Percentiles rank a stretch among this genome's conserved stretches.
Conservation (phyloP, 257 asterid species). For the Paulownia fortunei region DNA sequence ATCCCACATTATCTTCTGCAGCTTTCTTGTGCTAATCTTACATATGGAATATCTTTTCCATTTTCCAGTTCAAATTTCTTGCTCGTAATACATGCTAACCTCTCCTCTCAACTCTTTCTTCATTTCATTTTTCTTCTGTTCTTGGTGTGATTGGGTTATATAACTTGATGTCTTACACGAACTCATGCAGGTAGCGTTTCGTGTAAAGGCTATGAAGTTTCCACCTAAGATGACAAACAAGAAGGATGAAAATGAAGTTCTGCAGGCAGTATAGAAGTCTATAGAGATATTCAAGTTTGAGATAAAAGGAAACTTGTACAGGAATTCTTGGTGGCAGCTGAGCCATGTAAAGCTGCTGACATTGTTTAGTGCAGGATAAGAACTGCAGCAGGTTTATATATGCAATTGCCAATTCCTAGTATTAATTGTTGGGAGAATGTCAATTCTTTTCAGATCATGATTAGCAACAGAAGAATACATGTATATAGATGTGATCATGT, state of each 20-base stretch:
- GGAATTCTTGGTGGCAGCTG: constrained; percentile 43
- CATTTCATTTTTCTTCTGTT: neutral
- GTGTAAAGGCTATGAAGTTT: constrained; percentile 75
- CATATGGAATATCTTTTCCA: neutral
- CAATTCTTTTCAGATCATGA: neutral
- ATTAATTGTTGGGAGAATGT: neutral
- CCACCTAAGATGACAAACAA: constrained; percentile 37
- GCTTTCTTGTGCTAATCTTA: neutral
- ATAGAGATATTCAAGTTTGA: too few species aligned
- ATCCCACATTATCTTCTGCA: neutral
- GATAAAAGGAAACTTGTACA: constrained; percentile 43
- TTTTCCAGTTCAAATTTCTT: neutral
- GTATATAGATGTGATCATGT: constrained; percentile 13
- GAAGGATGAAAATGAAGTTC: constrained; percentile 40
- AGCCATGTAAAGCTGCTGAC: constrained; percentile 36
- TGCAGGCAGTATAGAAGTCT: constrained; percentile 49
- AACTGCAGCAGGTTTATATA: neutral
- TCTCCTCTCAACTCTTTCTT: neutral
- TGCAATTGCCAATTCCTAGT: constrained; percentile 4
- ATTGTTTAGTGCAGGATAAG: constrained; percentile 39
- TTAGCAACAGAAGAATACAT: neutral
- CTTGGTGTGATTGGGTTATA: neutral
- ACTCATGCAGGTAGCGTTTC: constrained; percentile 60
- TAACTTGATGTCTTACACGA: neutral
- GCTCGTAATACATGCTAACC: neutral